Base-by-base conservation (phyloP, 805 yeast genomes). In the Kuraishia molischiana region DNA sequence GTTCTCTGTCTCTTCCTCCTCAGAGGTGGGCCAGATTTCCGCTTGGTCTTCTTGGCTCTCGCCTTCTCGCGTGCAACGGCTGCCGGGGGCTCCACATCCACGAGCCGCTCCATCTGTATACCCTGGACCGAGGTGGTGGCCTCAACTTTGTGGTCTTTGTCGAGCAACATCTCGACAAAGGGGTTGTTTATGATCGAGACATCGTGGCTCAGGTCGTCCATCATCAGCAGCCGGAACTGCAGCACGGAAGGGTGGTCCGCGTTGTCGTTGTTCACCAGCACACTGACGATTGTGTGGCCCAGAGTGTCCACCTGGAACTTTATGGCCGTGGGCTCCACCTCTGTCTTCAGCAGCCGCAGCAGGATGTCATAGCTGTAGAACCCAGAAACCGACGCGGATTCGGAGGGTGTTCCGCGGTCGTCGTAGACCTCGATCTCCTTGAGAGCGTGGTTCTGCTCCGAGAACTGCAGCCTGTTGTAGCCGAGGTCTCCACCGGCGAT, bases 401-500 rank as follows among this genome's bases (percentile, higher is more conserved):
- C 41, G 18, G 49, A 44, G 5, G 53, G 50, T n/a, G 13, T 45
- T 41, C 45, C 51, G 40, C 33, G 47, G 42, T 5, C 32, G 19
- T 10, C 29, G 43, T 45, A 63, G 2, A 73, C 48, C n/a, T 53
- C 64, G 22, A 85, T 52, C 32, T 77, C 76, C 43, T 82, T 90
- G 24, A 86, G 53, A 10, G 77, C 72, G 2, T 75, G 62, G 46
- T 69, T 67, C 35, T 73, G 82, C 42, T 67, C 70, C 0, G 95
- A 95, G 34, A 79, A 67, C 8, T 70, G 66, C 17, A 85, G 61
- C 49, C 80, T 78, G 29, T 85, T 77, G 37, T 67, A 64, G 0
- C 95, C 95, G 34, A 84, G 66, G n/a, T 78, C 82, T 9, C 90
- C 84, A 29, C 67, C 69, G 0, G 92, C 79, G 4, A 82, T 70